Base-by-base conservation (phyloP, 192 early-diverging fungal species). In the Coemansia sp. region DNA sequence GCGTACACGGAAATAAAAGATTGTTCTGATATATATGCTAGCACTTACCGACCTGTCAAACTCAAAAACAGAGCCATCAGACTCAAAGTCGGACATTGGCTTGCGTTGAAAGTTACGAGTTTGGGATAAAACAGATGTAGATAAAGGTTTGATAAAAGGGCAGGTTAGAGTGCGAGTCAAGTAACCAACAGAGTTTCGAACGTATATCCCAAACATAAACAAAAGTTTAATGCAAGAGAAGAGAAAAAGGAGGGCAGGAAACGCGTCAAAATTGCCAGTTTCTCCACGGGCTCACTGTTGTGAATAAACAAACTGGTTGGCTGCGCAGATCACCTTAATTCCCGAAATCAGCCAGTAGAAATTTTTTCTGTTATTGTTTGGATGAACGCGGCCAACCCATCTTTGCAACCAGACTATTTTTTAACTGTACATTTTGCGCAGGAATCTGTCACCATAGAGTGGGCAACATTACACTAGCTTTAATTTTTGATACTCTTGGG, bases 71-170 rank as follows among this genome's bases (percentile, higher is more conserved):
- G 78, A 81, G 26, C 78, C 78, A 52, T 81, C 78, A 48, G 78
- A 81, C 29, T 81, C 78, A 37, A 61, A 71, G 57, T 74, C 71
- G n/a, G 78, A 74, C 72, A 74, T 70, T 39, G 55, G 38, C 61
- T 27, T 45, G 41, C 41, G 41, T n/a, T 45, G 41, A n/a, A 45
- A 45, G 41, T n/a, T n/a, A 16, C 14, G 41, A n/a, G 41, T 45
- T 45, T 45, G 41, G 41, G n/a, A 45, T 16, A n/a, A 45, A 45
- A 45, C 41, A 13, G 41, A 45, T n/a, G 41, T 16, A n/a, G 41
- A 45, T 13, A 45, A 57, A 57, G 23, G 55, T 12, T 29, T 57
- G 18, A 57, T 57, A 57, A 45, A 45, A 45, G 41, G 32, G 32
- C 32, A 9, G 32, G 32, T 2, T 3, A 45, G 41, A 13, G 41